Conservation (phyloP, 2,329 filamentous ascomycete species). For the Botrytis medusae region DNA sequence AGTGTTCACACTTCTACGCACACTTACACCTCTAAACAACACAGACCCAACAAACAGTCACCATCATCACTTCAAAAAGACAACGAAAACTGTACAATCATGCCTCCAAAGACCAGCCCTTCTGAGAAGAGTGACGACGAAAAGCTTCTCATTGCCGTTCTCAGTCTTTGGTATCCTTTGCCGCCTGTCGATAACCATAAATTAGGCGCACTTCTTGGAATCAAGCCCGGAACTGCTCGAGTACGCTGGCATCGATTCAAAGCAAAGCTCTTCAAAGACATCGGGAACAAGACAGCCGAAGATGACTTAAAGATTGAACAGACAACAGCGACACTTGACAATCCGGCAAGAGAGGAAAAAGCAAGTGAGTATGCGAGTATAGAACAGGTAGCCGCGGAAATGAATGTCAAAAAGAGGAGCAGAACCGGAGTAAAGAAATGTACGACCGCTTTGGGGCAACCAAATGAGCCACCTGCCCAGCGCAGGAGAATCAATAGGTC, state of each 20-base stretch:
- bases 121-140: neutral
- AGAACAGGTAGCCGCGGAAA: neutral
- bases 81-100: neutral
- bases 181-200: neutral
- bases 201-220: neutral
- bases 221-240: neutral
- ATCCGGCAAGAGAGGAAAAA: neutral
- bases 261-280: neutral
- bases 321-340: neutral
- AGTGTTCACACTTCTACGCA: neutral
- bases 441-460: neutral
- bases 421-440: neutral
- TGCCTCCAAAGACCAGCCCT: neutral
- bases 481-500: neutral
- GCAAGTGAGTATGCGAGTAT: neutral
- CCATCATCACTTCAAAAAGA: no score
- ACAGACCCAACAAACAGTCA: neutral
- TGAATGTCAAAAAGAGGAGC: neutral
- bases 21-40: neutral
- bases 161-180: neutral
- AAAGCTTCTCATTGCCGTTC: neutral
- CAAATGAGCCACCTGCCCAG: neutral
- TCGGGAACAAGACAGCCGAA: neutral
- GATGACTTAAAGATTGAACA: neutral
- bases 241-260: constrained; percentile 3